Evolutionary conservation across 139 green algal genomes (phyloP).

Genomic region (Deuterostichococcus epilithicus): DNA sequence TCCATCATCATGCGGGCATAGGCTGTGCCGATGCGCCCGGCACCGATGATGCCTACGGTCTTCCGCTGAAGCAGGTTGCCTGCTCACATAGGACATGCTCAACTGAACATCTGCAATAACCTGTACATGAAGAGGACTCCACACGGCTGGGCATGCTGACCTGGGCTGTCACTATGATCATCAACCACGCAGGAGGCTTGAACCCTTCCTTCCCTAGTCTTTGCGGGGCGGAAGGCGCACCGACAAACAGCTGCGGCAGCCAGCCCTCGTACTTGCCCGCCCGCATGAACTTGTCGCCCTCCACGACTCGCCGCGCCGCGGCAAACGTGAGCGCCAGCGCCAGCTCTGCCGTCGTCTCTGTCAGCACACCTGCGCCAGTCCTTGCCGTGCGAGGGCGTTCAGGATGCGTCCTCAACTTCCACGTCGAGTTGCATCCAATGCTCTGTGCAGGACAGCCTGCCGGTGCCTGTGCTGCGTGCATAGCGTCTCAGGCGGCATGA

Average conservation of each 20-base stretch:
- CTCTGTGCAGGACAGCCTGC: too few species aligned
- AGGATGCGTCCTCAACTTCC: not conserved
- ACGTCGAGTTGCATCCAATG: too few species aligned
- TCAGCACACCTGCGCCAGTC: constrained; percentile 70
- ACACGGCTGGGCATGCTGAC: too few species aligned
- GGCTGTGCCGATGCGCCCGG: constrained; percentile 86
- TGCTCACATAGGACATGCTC: not conserved
- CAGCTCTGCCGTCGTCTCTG: constrained; percentile 96
- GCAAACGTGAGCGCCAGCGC: constrained; percentile 89
- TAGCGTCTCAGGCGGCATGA: too few species aligned
- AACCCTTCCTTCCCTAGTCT: too few species aligned
- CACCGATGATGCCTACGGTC: constrained; percentile 94
- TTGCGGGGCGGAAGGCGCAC: constrained; percentile 32
- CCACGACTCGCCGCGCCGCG: constrained; percentile 84
- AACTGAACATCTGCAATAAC: too few species aligned
- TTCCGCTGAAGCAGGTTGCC: constrained; percentile 80
- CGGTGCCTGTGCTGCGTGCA: too few species aligned
- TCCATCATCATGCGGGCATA: not conserved
- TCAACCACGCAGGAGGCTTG: too few species aligned
- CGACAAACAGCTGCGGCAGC: constrained; percentile 94
- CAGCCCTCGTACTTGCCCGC: constrained; percentile 91
- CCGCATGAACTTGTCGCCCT: constrained; percentile 97
- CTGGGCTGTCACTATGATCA: too few species aligned
- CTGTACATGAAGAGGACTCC: too few species aligned
- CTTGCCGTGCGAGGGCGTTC: not conserved